Evolutionary conservation across 2,329 filamentous ascomycete species (phyloP).

Genomic region (Pseudogymnoascus sp.): DNA sequence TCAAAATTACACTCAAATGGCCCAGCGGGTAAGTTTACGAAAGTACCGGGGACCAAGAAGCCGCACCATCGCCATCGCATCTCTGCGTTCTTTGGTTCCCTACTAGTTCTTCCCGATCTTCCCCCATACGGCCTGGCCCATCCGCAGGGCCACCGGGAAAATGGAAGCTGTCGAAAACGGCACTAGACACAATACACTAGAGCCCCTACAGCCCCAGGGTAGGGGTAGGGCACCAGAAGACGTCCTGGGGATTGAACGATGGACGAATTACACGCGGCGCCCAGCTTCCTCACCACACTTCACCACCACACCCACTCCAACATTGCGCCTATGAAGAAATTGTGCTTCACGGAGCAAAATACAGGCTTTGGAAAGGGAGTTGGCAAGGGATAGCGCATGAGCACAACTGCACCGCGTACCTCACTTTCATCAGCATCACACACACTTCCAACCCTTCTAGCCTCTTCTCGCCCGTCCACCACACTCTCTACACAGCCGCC

Average conservation of each 20-base stretch:
- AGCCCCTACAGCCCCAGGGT: neutral
- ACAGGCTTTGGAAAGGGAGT: no score
- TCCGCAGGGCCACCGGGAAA: slow-evolving; percentile 5
- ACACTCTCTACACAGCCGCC: neutral
- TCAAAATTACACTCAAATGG: neutral
- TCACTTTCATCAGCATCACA: neutral
- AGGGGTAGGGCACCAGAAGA: neutral
- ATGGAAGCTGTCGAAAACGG: slow-evolving; percentile 2
- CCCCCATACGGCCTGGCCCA: neutral
- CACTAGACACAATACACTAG: neutral
- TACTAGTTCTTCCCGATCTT: neutral
- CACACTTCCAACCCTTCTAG: neutral
- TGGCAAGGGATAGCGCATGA: neutral
- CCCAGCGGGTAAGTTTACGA: neutral
- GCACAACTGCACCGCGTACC: neutral
- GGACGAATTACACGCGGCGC: neutral
- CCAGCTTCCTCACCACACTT: neutral
- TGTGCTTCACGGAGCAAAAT: neutral
- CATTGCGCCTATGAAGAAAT: neutral
- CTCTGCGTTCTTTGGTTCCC: neutral
- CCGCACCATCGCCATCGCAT: neutral
- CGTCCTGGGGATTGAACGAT: neutral
- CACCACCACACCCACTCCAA: neutral
- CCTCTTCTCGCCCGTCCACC: neutral
- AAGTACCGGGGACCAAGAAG: neutral